These are phyloP conservation scores for Phytophthora fragariae DNA, from an alignment of 352 stramenopile species.

Conservation along the genomic window DNA sequence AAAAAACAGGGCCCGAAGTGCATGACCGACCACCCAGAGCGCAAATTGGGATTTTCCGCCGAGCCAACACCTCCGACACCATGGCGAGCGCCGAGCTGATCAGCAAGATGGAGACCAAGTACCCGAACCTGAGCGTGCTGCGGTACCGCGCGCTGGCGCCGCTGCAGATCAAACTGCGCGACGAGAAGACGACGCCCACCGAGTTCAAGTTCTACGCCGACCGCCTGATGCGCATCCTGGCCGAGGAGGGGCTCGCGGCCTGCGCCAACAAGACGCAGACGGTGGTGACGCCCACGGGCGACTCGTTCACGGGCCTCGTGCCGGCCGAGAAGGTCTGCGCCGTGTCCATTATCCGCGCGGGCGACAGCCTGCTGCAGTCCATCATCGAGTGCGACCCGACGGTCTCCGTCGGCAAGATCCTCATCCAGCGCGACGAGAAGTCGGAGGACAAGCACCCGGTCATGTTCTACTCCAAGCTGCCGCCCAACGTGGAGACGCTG, in stretches of 20 bases:
- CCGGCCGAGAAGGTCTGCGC: constrained; percentile 82
- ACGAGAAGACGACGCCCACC: constrained; percentile 68
- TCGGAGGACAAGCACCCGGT: constrained; percentile 85
- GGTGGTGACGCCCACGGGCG: constrained; percentile 73
- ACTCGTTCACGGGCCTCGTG: constrained; percentile 63
- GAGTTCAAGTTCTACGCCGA: constrained; percentile 87
- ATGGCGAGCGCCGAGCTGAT: constrained; percentile 61
- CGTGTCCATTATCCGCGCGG: constrained; percentile 95
- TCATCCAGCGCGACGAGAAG: constrained; percentile 97
- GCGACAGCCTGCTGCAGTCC: constrained; percentile 90
- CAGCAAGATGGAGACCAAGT: constrained; percentile 63
- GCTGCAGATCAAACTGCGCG: constrained; percentile 80
- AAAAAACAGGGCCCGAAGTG: constrained; percentile 9
- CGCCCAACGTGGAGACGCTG: constrained; percentile 74
- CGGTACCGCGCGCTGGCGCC: constrained; percentile 67
- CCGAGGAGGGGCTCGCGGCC: constrained; percentile 74
- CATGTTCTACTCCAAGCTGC: constrained; percentile 97
- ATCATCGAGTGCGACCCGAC: constrained; percentile 89
- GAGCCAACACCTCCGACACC: background rate
- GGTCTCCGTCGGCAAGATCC: constrained; percentile 95
- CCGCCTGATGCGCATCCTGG: constrained; percentile 80
- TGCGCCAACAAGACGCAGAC: constrained; percentile 65
- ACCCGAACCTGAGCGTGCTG: constrained; percentile 71
- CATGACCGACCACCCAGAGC: constrained; percentile 15
- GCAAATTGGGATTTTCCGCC: constrained; percentile 25